Evolutionary conservation across 2,329 filamentous ascomycete genomes (phyloP).

Genomic region (Scytalidium sp.): DNA sequence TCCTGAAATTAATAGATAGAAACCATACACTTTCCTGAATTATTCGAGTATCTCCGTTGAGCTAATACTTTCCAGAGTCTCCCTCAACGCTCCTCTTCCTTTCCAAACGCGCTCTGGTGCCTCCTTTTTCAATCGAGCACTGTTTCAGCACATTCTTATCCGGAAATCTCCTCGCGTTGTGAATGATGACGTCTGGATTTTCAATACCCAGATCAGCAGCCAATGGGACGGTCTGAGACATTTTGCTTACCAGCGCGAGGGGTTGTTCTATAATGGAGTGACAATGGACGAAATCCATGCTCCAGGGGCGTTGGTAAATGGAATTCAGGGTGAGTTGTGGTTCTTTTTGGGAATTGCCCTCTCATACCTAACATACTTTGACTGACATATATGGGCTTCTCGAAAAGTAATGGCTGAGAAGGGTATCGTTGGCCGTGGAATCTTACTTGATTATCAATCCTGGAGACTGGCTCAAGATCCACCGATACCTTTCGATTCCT

Average conservation of each 20-base stretch:
- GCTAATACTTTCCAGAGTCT: slow-evolving; percentile 9
- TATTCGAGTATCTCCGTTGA: no score
- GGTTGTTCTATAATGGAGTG: slow-evolving; percentile 32
- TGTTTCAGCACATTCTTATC: slow-evolving; percentile 51
- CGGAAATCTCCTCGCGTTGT: slow-evolving; percentile 49
- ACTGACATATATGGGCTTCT: neutral
- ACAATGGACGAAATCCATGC: slow-evolving; percentile 33
- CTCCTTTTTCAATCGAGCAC: slow-evolving; percentile 33
- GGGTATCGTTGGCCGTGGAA: slow-evolving; percentile 51
- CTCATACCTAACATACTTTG: no score
- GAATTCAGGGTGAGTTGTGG: slow-evolving; percentile 32
- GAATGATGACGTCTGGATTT: slow-evolving; percentile 59
- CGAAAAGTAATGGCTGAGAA: slow-evolving; percentile 43
- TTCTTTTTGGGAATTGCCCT: neutral
- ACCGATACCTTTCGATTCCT: slow-evolving; percentile 32
- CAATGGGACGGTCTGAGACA: slow-evolving; percentile 56
- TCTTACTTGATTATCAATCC: slow-evolving; percentile 48
- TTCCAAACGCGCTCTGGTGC: neutral
- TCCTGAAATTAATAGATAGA: no score
- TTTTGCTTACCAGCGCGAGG: slow-evolving; percentile 45
- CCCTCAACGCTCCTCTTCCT: slow-evolving; percentile 9
- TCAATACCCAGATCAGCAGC: slow-evolving; percentile 53
- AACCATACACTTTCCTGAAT: no score
- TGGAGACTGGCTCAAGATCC: slow-evolving; percentile 38
- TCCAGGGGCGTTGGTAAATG: slow-evolving; percentile 34